Evolutionary conservation across 2,329 filamentous ascomycete species (phyloP), one percentile per base, ranked within the genome.

Genomic region (Aspergillus jensenii): DNA sequence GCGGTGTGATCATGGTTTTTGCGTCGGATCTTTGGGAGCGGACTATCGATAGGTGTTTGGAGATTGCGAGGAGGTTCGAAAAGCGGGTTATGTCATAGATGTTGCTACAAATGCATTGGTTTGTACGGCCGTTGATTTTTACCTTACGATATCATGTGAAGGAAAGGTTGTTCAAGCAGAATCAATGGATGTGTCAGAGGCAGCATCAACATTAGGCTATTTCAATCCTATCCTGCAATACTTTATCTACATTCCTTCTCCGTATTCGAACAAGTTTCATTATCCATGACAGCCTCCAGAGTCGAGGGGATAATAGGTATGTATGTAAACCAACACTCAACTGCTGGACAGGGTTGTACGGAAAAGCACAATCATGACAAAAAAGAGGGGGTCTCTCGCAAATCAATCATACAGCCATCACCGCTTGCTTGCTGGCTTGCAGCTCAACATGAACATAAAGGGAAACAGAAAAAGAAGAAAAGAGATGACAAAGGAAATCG

Each of bases 381-480:
- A 56, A 61, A 58, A 56, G 59, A 63, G 60, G 59, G 27, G 60
- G 19, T 51, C 25, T 14, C 12, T 66, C 56, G 48, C 59, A 59
- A 56, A 57, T 52, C 58, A 58, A 60, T 67, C 63, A 64, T 64
- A 65, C 63, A 65, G 60, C 57, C 66, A 60, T 59, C 60, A 69
- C 63, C 65, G 66, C 70, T 70, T 66, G 66, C 66, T 68, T 66
- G 66, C 66, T 68, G 62, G 63, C 61, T 68, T 65, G 66, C 62
- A 66, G 65, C 61, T 57, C 55, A 62, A 68, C 67, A 63, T 65
- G 62, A 68, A 68, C 65, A 67, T 65, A 58, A 55, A 48, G 37
- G 47, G 40, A 43, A 19, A 40, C 23, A 44, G 59, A 55, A 59
- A 59, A 51, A 60, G 60, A 67, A 50, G 53, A 63, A 59, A 54